Evolutionary conservation across 768 basidiomycete genomes (phyloP).

Genomic region (Boletus vinaceobasis): DNA sequence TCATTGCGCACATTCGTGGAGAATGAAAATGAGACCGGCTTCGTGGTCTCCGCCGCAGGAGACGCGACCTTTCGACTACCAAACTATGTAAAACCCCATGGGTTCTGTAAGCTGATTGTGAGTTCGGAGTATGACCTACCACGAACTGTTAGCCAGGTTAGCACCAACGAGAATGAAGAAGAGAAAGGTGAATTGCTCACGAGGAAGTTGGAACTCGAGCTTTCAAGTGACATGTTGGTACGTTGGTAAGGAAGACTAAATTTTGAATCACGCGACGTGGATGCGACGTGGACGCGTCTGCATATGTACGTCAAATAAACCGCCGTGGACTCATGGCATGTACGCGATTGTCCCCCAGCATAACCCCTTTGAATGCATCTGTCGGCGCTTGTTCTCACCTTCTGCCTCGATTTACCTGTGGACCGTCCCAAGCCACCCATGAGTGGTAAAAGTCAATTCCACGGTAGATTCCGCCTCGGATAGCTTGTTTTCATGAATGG

Average conservation of each 20-base stretch:
- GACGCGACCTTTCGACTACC: slow-evolving; percentile 1
- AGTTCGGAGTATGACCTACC: neutral
- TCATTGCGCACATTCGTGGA: neutral
- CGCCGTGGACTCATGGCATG: no score
- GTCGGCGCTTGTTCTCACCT: no score
- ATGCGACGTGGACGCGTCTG: no score
- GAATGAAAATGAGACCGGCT: slow-evolving; percentile 6
- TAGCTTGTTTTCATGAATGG: no score
- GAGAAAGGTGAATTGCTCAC: neutral
- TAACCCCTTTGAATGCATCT: no score
- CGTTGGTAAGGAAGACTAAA: neutral
- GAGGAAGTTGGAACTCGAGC: neutral
- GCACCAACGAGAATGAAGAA: neutral
- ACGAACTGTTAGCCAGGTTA: neutral
- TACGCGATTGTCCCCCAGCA: no score
- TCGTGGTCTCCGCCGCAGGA: neutral
- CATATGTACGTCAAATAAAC: no score
- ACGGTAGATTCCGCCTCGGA: no score
- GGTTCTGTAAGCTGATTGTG: neutral
- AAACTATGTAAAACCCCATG: neutral
- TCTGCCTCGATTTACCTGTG: no score
- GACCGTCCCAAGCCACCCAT: no score
- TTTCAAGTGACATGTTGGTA: slow-evolving; percentile 1
- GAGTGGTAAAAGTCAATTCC: no score
- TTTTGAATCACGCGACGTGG: no score